Base-by-base conservation (phyloP, 192 early-diverging fungal species). In the Podochytrium sp. region DNA sequence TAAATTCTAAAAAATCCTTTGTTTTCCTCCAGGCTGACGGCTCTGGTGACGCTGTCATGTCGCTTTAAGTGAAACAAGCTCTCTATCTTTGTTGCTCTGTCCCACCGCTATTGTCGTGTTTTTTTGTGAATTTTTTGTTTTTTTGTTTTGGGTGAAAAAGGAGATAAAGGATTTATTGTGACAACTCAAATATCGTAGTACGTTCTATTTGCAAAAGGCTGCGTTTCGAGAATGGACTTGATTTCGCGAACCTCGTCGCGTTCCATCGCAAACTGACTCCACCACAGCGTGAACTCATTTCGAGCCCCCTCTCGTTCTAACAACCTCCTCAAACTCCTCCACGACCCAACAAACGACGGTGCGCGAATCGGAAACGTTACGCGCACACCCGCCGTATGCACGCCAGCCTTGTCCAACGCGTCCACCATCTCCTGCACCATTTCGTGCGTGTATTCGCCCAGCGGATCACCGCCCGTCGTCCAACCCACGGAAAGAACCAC, bases 401-500 rank as follows among this genome's bases (percentile, higher is more conserved):
- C 55, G 3, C 37, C 16, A 1, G 1, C 18, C 6, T 16, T 4
- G 33, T 32, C 14, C 30, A 39, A 16, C 30, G 38, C 30, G 12
- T 27, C 12, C 2, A 38, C 18, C 37, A 62, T 33, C 30, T 32
- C 30, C 14, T 62, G 18, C 60, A 62, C 60, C 60, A 62, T 62
- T 30, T 39, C 60, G 18, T 2, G 12, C 14, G 60, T 23, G 38
- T 62, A 62, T 16, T 27, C 27, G 12, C 60, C 37, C 10, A 16
- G 12, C 16, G 30, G 6, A 39, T 62, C 60, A 62, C 34, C 60
- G 2, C 60, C 60, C 16, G 60, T 62, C 6, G 60, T 62, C 60
- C 60, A 62, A n/a, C 60, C 60, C 16, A 62, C n/a, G 2, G 60
- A 62, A 3, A 62, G 30, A 39, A 62, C 60, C 16, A 62, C 34